Evolutionary conservation across 2,329 filamentous ascomycete genomes (phyloP).

Genomic region (Pseudogymnoascus sp.): DNA sequence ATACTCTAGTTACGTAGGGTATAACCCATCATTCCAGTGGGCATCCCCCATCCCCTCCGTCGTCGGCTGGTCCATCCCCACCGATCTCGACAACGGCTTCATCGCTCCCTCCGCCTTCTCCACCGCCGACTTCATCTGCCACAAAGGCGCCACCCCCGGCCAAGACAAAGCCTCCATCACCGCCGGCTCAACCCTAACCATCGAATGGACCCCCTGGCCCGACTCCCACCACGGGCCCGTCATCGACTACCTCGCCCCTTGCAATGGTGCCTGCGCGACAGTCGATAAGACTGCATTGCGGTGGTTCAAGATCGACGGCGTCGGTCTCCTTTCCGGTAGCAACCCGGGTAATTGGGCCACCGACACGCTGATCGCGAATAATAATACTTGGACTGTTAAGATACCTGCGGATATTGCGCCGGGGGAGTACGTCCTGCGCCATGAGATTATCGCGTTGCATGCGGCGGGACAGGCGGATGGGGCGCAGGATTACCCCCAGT

Average conservation of each 20-base stretch:
- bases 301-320: slow-evolving; percentile 39
- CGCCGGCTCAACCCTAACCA: slow-evolving; percentile 52
- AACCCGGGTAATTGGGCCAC: slow-evolving; percentile 35
- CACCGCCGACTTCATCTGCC: slow-evolving; percentile 52
- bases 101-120: slow-evolving; percentile 41
- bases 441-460: slow-evolving; percentile 39
- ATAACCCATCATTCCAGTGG: slow-evolving; percentile 25
- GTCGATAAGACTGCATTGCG: slow-evolving; percentile 32
- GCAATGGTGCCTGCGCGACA: slow-evolving; percentile 33
- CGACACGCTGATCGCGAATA: slow-evolving; percentile 34
- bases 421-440: slow-evolving; percentile 37
- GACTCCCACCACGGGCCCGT: slow-evolving; percentile 44
- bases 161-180: slow-evolving; percentile 45
- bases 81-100: slow-evolving; percentile 45
- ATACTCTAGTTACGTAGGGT: slow-evolving; percentile 23
- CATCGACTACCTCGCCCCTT: slow-evolving; percentile 27
- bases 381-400: slow-evolving; percentile 37
- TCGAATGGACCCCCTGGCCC: slow-evolving; percentile 62
- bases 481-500: slow-evolving; percentile 40
- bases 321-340: slow-evolving; percentile 30
- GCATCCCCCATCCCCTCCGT: slow-evolving; percentile 19
- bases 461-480: slow-evolving; percentile 35
- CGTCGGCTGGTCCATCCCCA: slow-evolving; percentile 47
- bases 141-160: slow-evolving; percentile 47
- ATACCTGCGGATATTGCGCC: slow-evolving; percentile 33